Evolutionary conservation across 768 basidiomycete genomes (phyloP).

Genomic region (Steccherinum ochraceum): DNA sequence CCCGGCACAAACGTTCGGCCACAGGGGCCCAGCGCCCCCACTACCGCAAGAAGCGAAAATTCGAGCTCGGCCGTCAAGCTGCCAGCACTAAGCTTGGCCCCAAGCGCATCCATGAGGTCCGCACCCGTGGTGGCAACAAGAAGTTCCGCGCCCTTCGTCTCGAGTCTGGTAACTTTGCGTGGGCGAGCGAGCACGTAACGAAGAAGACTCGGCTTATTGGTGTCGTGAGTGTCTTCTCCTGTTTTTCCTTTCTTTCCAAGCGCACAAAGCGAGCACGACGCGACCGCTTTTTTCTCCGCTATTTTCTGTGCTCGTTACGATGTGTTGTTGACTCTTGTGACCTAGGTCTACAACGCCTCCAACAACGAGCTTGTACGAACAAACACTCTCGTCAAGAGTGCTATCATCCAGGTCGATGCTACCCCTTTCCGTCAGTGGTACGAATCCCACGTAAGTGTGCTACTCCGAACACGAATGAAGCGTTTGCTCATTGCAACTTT

Average conservation of each 20-base stretch:
- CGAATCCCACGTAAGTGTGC: constrained; percentile 90
- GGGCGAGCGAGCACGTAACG: constrained; percentile 93
- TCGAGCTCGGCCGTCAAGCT: constrained; percentile 97
- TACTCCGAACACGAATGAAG: too few species aligned
- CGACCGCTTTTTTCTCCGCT: neutral
- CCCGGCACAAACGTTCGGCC: constrained; percentile 94
- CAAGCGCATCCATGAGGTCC: constrained; percentile 93
- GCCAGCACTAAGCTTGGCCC: constrained; percentile 95
- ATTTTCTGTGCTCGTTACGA: neutral
- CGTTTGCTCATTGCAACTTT: neutral
- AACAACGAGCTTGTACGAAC: constrained; percentile 99
- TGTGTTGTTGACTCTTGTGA: too few species aligned
- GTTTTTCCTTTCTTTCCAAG: neutral
- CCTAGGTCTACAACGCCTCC: constrained; percentile 93
- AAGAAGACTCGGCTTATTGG: constrained; percentile 94
- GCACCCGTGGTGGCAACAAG: constrained; percentile 91
- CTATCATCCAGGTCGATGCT: constrained; percentile 96
- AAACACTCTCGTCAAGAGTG: constrained; percentile 96
- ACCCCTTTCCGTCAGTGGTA: constrained; percentile 99
- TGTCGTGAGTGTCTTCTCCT: constrained; percentile 60
- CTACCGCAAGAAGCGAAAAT: constrained; percentile 99
- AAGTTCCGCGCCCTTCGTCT: constrained; percentile 97
- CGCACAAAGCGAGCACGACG: too few species aligned
- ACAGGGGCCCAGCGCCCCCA: constrained; percentile 89
- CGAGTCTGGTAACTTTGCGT: constrained; percentile 96